phyloP scores from a whole-genome alignment of 2,329 filamentous ascomycete species.

The Aspergillus ustus region DNA sequence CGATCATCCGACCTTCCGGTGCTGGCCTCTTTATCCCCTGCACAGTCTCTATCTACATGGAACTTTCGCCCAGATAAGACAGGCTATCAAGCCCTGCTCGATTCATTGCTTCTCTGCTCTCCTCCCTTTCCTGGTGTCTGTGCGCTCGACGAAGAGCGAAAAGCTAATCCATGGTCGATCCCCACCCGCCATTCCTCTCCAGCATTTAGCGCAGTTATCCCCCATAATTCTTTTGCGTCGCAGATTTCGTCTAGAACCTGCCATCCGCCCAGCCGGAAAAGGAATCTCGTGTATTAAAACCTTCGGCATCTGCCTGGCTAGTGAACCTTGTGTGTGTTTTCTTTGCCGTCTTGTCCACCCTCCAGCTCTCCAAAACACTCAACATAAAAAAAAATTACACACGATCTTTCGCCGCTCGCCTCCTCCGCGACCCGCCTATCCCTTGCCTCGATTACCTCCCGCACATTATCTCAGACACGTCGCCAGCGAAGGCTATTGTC shows the following conservation, averaged over 20 bases:
- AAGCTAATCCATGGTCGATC: slow-evolving; percentile 2
- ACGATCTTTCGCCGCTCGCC: not conserved
- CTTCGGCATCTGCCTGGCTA: not conserved
- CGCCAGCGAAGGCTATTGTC: not conserved
- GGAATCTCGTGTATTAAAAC: slow-evolving; percentile 10
- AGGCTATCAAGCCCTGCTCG: not conserved
- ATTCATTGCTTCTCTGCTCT: not conserved
- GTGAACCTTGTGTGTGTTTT: not conserved
- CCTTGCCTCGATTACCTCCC: not conserved
- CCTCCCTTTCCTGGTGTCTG: not conserved
- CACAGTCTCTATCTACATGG: not conserved
- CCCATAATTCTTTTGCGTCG: not conserved
- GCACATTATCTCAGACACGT: not conserved
- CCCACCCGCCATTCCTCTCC: slow-evolving; percentile 8
- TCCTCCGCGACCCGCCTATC: not conserved
- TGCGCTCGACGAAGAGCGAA: not conserved
- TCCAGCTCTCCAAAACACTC: not conserved
- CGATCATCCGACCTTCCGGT: slow-evolving; percentile 10
- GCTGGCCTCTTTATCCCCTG: not conserved
- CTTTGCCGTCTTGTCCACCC: not conserved
- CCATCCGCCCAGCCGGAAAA: not conserved
- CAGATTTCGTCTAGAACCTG: slow-evolving; percentile 9
- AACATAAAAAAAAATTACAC: not conserved
- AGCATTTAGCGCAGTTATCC: slow-evolving; percentile 4
- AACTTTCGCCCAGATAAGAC: slow-evolving; percentile 3